Percentiles rank a stretch among this genome's conserved stretches.
Conservation (phyloP, 495 filamentous ascomycete genomes). For the Corynascus novoguineensis region DNA sequence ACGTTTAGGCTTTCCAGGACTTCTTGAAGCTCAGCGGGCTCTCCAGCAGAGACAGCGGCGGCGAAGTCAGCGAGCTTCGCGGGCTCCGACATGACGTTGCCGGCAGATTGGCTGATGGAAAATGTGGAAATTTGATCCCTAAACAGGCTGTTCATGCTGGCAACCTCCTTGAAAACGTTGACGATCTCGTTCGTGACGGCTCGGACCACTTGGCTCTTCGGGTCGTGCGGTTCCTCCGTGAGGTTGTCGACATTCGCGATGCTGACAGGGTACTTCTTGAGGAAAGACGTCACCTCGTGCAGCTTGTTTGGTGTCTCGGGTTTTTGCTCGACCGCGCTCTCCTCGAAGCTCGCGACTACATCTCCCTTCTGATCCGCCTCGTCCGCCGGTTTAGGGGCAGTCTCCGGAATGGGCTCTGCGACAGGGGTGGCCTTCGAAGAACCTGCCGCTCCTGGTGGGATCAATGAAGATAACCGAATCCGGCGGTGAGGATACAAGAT, state of each 20-base stretch:
- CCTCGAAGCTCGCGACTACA: conserved; percentile 96
- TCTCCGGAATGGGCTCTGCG: conserved; percentile 50
- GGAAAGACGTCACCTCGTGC: conserved; percentile 86
- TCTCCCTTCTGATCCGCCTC: conserved; percentile 64
- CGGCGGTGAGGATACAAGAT: conserved; percentile 94
- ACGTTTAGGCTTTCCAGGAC: conserved; percentile 85
- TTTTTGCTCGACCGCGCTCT: conserved; percentile 52
- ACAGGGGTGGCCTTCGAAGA: conserved; percentile 36
- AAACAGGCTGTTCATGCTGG: conserved; percentile 88
- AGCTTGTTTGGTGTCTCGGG: conserved; percentile 45
- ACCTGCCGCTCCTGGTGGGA: conserved; percentile 53
- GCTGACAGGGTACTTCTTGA: conserved; percentile 83
- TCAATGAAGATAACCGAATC: conserved; percentile 79
- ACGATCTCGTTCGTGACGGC: conserved; percentile 96
- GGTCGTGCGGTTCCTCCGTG: conserved; percentile 78
- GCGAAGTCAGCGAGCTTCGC: conserved; percentile 95
- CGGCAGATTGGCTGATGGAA: conserved; percentile 87
- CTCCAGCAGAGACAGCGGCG: conserved; percentile 86
- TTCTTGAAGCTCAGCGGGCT: conserved; percentile 86
- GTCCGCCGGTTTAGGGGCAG: conserved; percentile 43
- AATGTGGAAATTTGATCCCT: conserved; percentile 96
- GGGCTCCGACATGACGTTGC: conserved; percentile 91
- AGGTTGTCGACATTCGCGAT: conserved; percentile 94
- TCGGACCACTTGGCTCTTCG: conserved; percentile 76
- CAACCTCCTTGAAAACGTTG: conserved; percentile 96